These are phyloP conservation scores for Penicillium paradoxum DNA, from an alignment of 495 filamentous ascomycete species.

Conservation along the genomic window DNA sequence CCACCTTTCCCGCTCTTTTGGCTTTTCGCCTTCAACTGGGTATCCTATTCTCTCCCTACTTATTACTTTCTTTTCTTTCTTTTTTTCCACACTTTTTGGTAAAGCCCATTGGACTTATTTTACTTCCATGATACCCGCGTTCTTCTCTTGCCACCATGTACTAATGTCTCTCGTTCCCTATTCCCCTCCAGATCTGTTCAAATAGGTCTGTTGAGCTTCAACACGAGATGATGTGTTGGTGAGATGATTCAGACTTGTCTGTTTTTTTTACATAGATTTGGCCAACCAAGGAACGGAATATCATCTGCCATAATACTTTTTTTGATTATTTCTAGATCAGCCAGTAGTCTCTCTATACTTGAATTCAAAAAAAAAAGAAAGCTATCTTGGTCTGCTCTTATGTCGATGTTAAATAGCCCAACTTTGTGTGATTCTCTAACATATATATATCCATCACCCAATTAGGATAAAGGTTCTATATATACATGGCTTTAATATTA, in stretches of 20 bases:
- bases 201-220: background rate
- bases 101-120: conserved; percentile 4
- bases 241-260: background rate
- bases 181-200: background rate
- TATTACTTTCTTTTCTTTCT: background rate
- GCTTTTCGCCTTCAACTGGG: background rate
- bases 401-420: too few species aligned
- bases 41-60: background rate
- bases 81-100: background rate
- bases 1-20: background rate
- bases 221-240: background rate
- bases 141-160: conserved; percentile 9
- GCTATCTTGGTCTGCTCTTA: too few species aligned
- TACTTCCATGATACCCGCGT: conserved; percentile 20
- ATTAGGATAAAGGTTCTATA: too few species aligned
- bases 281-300: background rate
- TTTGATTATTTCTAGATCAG: too few species aligned
- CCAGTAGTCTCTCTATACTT: too few species aligned
- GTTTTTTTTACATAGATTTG: conserved; percentile 7
- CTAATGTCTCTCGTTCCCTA: conserved; percentile 5
- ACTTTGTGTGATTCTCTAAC: too few species aligned
- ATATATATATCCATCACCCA: too few species aligned
- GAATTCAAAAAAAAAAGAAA: too few species aligned
- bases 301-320: background rate
- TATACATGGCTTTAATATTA: too few species aligned